Base-by-base conservation (phyloP, 1,139 yeast genomes). In the Pichia sp. region DNA sequence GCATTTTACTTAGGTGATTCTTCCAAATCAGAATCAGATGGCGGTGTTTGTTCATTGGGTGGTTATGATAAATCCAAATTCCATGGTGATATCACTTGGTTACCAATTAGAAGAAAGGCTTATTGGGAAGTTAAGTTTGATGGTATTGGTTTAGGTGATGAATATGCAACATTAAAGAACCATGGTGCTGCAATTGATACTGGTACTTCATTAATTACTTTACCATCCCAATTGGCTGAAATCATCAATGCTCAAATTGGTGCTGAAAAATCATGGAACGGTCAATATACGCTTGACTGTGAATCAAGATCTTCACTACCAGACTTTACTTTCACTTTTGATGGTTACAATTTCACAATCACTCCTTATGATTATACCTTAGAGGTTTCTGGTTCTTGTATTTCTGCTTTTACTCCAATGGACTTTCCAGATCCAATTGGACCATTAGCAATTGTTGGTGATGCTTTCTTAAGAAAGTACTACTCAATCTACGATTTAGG, bases 111-210 rank as follows among this genome's bases (percentile, higher is more conserved):
- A 74, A 87, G 98, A 77, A 87, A 90, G 81, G 98, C 97, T 36
- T 92, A 92, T 78, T 92, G 98, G 98, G 98, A 92, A 74, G 98
- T 92, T 53, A 78, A 85, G 56, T 84, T 92, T 58, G 88, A 88
- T 60, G 90, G 96, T 60, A 74, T 92, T 64, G 87, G 90, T 37
- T 76, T 92, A 55, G 98, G 98, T 60, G 85, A 84, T 56, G 96
- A 92, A 70, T 85, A 77, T 62, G 96, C 97, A 44, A 81, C 77
- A 60, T 79, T 92, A 63, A 78, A 76, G 60, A 73, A 74, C 61
- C 83, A 92, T 53, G 98, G 98, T 68, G 98, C 97, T 60, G 97
- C 96, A 53, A 87, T 92, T 64, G 98, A 92, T 68, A 92, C 98
- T 51, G 98, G 98, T 70, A 92, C 98, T 56, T 90, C 97, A 27